Evolutionary conservation across 1,284 basidiomycete genomes (phyloP).

Genomic region (Cystobasidiaceae sp.): DNA sequence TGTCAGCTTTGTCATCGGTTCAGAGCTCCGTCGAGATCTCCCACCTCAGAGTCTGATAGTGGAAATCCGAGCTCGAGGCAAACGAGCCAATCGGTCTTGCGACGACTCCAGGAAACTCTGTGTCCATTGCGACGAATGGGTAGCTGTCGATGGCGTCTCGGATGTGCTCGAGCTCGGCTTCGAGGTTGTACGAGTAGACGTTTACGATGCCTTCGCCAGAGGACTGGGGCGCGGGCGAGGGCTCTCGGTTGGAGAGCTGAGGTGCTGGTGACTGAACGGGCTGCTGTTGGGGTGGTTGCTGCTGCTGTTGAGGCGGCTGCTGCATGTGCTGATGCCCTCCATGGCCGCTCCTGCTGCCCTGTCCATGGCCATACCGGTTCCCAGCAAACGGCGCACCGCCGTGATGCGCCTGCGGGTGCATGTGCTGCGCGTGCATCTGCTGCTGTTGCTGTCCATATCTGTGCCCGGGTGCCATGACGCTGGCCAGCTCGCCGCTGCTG

Average conservation of each 20-base stretch:
- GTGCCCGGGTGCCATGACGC: background rate
- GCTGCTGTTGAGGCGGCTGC: background rate
- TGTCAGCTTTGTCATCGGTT: too few species aligned
- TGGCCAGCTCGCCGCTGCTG: background rate
- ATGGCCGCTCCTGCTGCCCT: conserved; percentile 9
- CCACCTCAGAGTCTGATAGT: conserved; percentile 98
- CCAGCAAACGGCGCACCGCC: background rate
- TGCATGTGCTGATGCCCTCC: background rate
- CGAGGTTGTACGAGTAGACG: conserved; percentile 92
- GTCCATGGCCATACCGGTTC: background rate
- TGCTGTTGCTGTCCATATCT: conserved; percentile 6
- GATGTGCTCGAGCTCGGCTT: conserved; percentile 81
- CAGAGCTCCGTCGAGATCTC: too few species aligned
- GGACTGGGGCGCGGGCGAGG: background rate
- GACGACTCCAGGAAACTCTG: conserved; percentile 97
- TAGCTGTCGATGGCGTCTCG: conserved; percentile 82
- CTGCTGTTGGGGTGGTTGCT: background rate
- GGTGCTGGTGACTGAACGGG: background rate
- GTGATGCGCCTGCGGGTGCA: background rate
- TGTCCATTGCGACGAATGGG: conserved; percentile 96
- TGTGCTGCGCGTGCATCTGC: background rate
- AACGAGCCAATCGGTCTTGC: conserved; percentile 94
- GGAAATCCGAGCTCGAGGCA: conserved; percentile 95
- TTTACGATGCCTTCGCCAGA: conserved; percentile 49
- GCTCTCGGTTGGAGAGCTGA: background rate